These are phyloP conservation scores for Hypoxylon sp. DNA, from an alignment of 2,329 filamentous ascomycete genomes.

Conservation along the genomic window DNA sequence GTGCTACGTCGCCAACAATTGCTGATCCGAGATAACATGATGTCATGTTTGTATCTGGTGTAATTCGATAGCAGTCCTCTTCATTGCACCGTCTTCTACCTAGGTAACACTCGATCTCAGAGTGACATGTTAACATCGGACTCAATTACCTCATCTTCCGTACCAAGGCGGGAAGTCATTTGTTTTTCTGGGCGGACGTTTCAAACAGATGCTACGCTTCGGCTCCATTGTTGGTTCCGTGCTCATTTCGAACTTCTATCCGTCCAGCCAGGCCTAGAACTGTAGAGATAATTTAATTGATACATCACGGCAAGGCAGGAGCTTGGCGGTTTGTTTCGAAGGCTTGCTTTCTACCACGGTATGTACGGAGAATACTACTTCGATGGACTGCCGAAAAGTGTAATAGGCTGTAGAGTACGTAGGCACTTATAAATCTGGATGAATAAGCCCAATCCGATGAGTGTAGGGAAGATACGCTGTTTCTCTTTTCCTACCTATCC, in stretches of 20 bases:
- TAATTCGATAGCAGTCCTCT: not conserved
- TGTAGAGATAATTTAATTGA: not conserved
- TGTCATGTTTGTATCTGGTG: not conserved
- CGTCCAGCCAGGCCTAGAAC: not conserved
- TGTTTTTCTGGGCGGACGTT: not conserved
- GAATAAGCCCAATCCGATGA: not conserved
- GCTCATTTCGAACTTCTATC: not conserved
- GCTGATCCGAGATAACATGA: not conserved
- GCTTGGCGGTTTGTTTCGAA: not conserved
- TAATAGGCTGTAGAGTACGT: not conserved
- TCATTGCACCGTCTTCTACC: not conserved
- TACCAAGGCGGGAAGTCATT: not conserved
- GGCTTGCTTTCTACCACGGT: not conserved
- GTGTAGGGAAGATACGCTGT: not conserved
- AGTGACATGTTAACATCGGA: not conserved
- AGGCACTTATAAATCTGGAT: not conserved
- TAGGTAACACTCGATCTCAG: not conserved
- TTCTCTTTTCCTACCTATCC: not conserved
- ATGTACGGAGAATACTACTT: not conserved
- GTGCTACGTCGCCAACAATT: slow-evolving; percentile 16
- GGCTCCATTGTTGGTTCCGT: not conserved
- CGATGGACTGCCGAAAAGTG: not conserved
- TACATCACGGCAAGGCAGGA: not conserved
- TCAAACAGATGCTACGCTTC: too few relatives aligned
- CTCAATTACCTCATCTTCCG: not conserved